These are phyloP conservation scores for Hortiboletus campestris DNA, from an alignment of 768 basidiomycete species.

Conservation along the genomic window DNA sequence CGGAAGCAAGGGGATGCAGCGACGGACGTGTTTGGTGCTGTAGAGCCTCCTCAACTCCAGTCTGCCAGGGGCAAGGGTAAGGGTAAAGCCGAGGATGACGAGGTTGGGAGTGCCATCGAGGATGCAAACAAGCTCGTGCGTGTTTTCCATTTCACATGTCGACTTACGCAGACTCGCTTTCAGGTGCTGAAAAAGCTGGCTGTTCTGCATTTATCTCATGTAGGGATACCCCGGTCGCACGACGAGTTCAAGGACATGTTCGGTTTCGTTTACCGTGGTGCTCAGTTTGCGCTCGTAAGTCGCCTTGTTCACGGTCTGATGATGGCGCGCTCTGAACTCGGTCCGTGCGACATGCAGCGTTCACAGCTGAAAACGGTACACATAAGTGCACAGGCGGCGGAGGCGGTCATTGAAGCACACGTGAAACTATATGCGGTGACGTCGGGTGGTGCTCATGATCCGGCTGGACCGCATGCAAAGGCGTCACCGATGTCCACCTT, in stretches of 20 bases:
- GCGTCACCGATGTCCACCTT: neutral
- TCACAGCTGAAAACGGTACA: constrained; percentile 27
- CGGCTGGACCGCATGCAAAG: neutral
- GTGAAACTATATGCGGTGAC: constrained; percentile 34
- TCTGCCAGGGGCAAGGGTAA: constrained; percentile 36
- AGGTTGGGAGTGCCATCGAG: constrained; percentile 40
- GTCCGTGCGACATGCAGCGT: constrained; percentile 17
- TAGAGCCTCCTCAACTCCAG: constrained; percentile 14
- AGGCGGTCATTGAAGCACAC: constrained; percentile 37
- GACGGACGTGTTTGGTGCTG: constrained; percentile 32
- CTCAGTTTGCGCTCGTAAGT: constrained; percentile 41
- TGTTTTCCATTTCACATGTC: neutral
- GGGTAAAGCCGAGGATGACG: constrained; percentile 29
- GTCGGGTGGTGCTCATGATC: neutral
- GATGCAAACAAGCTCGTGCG: constrained; percentile 61
- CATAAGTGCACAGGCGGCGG: constrained; percentile 26
- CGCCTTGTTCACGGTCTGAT: neutral
- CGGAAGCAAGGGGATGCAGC: constrained; percentile 19
- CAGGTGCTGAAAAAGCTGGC: constrained; percentile 41
- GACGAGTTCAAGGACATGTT: constrained; percentile 42
- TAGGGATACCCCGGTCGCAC: constrained; percentile 36
- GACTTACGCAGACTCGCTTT: neutral
- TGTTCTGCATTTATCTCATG: constrained; percentile 31
- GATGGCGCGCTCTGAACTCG: neutral
- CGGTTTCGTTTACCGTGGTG: constrained; percentile 40